Base-by-base conservation (phyloP, 2,329 filamentous ascomycete species). In the Fusarium dimerum region DNA sequence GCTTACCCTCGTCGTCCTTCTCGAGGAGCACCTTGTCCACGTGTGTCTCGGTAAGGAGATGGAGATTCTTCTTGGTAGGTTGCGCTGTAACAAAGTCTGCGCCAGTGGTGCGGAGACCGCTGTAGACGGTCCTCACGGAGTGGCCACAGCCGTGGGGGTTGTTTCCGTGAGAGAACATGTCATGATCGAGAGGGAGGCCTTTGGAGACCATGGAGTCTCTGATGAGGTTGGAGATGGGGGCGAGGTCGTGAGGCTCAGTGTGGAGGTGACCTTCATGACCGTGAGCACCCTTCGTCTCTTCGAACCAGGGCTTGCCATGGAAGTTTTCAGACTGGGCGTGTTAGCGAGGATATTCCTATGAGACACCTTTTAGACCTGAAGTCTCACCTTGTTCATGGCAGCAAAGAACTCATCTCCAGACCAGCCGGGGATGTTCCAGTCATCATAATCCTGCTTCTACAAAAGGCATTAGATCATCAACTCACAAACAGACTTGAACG, bases 341-440 rank as follows among this genome's bases (percentile, higher is more conserved):
- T 26, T 26, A 26, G 20, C 7, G 20, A 26, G 20, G 7, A 26
- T 26, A 26, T 4, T 26, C 20, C 7, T 26, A 7, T 5, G 20
- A 26, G 20, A 26, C 7, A 26, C 4, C 7, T 26, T 5, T 7
- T 5, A 26, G 20, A 26, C 7, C 7, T 26, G 32, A 43, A 18
- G 18, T 36, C 52, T 38, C 40, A 79, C 76, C 74, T 82, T 84
- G 45, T 68, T 73, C 76, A 84, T 85, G 48, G 78, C 82, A 12
- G 66, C 69, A 54, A 81, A 84, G 56, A 84, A 77, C 18, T 84
- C 80, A 5, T 80, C 76, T 5, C 82, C 80, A 49, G 73, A 78
- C 81, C 82, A 82, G 3, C 78, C 81, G 36, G 72, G 76, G 49
- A 80, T 56, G 2, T 67, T 74, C 82, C 82, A 84, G 51, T 85